Base-by-base conservation (phyloP, 176 grass and related monocot species). In the Puya raimondii region DNA sequence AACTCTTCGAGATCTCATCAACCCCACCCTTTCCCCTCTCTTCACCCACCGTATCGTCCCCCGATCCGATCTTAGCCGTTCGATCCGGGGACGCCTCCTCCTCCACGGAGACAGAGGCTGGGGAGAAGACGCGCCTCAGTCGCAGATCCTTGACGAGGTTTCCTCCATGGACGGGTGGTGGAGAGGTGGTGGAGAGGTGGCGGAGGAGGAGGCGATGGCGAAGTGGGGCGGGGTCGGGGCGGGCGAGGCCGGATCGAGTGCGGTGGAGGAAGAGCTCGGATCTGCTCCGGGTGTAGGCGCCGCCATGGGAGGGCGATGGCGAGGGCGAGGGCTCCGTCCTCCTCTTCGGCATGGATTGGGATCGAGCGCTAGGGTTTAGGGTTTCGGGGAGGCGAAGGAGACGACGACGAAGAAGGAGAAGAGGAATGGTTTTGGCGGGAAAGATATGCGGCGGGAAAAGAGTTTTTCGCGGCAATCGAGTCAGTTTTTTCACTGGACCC, bases 61-160 rank as follows among this genome's bases (percentile, higher is more conserved):
- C 20, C 2, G 11, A 51, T 13, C 57, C 65, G 9, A 12, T 27
- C 53, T 7, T 2, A 14, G 57, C 66, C 70, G 59, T 80, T 54
- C 58, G 72, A 15, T 78, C 9, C 67, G 71, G 16, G 74, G 74
- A 53, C 70, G 66, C 53, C 47, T 3, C 52, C 9, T 64, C 61
- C 73, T 61, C 78, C 11, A 72, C 59, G 3, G 82, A 49, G 54
- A 69, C 57, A 74, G 79, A 63, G 48, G 86, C 61, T 4, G 76
- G 86, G 16, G 84, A 85, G 59, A 90, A 67, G 47, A 91, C 85
- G 12, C 89, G 86, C 47, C 51, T 83, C 74, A 81, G 12, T 53
- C 89, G 89, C 23, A 90, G 89, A 70, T 99, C 89, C 68, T 82
- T 93, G 48, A 85, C 79, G 65, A 14, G 51, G 20, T 23, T 7